Percentiles rank a stretch among this genome's conserved stretches.
Conservation (phyloP, 345 rosid species). For the Acer saccharum region DNA sequence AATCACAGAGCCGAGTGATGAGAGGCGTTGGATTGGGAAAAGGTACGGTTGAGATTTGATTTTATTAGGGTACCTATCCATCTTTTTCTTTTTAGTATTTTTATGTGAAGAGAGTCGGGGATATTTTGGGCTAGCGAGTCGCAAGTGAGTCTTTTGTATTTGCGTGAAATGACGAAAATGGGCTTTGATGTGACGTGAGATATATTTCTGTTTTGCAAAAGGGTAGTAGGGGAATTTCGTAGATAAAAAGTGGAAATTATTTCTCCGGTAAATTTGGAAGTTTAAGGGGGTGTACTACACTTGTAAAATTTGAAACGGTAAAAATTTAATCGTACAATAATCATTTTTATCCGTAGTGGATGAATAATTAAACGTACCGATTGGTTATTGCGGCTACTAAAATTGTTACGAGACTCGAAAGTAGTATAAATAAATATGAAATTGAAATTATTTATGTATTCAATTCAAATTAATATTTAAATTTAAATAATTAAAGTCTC, state of each 20-base stretch:
- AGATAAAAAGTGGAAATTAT: background rate
- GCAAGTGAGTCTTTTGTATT: no score
- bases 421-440: no score
- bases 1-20: slow-evolving; percentile 24
- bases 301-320: slow-evolving; percentile 7
- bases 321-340: background rate
- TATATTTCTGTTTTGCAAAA: background rate
- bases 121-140: slow-evolving; percentile 16
- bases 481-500: no score
- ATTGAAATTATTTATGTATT: no score
- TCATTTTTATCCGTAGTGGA: no score
- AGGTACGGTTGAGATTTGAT: slow-evolving; percentile 36
- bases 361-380: no score
- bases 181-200: slow-evolving; percentile 1
- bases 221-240: slow-evolving; percentile 1
- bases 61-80: slow-evolving; percentile 8
- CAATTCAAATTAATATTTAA: no score
- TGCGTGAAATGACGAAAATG: slow-evolving; percentile 18
- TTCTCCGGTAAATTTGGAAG: slow-evolving; percentile 10
- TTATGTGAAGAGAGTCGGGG: slow-evolving; percentile 13
- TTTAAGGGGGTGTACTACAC: background rate
- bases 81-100: background rate
- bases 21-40: slow-evolving; percentile 35
- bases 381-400: no score
- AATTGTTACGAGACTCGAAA: no score